A percentile compares a stretch with the other conserved stretches of the same genome.
These are phyloP conservation scores for Suillus americanus DNA, from an alignment of 768 basidiomycete species.

Conservation along the genomic window DNA sequence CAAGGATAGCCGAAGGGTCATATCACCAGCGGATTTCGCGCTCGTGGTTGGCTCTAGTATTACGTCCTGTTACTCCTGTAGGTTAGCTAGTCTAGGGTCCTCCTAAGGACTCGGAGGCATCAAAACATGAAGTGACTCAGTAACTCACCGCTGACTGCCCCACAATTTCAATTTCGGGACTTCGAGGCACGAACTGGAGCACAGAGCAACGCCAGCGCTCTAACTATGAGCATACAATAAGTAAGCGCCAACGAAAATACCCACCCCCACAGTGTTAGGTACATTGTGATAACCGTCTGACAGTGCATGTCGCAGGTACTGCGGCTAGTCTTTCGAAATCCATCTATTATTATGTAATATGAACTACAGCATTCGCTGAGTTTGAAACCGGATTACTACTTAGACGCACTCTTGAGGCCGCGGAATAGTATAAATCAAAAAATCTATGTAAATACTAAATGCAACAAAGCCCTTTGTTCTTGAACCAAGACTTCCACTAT, in stretches of 20 bases:
- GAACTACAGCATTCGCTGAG: constrained; percentile 3
- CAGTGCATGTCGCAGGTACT: not conserved
- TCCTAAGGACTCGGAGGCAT: not conserved
- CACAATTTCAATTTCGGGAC: not conserved
- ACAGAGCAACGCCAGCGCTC: not conserved
- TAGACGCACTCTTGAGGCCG: not conserved
- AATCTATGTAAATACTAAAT: constrained; percentile 1
- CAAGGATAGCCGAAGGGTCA: constrained; percentile 24
- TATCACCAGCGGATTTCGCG: not conserved
- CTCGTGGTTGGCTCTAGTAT: not conserved
- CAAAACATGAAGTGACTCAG: not conserved
- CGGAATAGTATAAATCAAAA: constrained; percentile 3
- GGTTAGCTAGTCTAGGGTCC: not conserved
- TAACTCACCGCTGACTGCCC: not conserved
- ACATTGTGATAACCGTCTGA: not conserved
- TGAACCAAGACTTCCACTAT: not conserved
- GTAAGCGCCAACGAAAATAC: not conserved
- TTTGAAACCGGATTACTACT: not conserved
- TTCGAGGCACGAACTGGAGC: not conserved
- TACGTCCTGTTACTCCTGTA: not conserved
- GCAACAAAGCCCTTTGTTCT: constrained; percentile 5
- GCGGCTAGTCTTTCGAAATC: too few species aligned
- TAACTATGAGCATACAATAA: not conserved
- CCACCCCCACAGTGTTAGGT: not conserved
- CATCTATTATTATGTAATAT: constrained; percentile 7